Conservation (phyloP, 345 rosid species). For the Brassica incana region DNA sequence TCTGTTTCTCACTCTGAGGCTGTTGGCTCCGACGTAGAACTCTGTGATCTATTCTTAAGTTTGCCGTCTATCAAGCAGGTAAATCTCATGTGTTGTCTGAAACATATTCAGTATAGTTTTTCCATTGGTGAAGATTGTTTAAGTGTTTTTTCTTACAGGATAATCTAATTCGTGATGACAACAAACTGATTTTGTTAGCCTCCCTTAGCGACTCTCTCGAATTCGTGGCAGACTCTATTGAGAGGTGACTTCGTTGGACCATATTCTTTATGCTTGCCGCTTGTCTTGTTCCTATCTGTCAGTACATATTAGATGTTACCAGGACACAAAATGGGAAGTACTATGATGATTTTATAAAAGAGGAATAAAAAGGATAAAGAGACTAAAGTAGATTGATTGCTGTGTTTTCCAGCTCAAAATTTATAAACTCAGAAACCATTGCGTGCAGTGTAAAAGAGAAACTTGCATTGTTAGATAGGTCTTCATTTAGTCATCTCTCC, state of each 20-base stretch:
- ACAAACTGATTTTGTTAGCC: slow-evolving; percentile 89
- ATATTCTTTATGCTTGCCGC: slow-evolving; percentile 27
- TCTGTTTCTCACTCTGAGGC: slow-evolving; percentile 54
- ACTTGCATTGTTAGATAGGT: slow-evolving; percentile 11
- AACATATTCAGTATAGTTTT: neutral
- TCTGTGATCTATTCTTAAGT: slow-evolving; percentile 67
- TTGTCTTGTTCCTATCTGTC: slow-evolving; percentile 10
- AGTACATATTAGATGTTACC: slow-evolving; percentile 16
- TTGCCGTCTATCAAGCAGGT: slow-evolving; percentile 93
- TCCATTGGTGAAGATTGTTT: neutral
- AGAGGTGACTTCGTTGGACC: slow-evolving; percentile 60
- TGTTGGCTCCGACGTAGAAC: slow-evolving; percentile 60
- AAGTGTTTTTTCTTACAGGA: slow-evolving; percentile 56
- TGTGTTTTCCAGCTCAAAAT: slow-evolving; percentile 3
- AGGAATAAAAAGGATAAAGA: slow-evolving; percentile 10
- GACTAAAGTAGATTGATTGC: slow-evolving; percentile 18
- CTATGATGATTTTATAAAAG: neutral
- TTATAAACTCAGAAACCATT: slow-evolving; percentile 9
- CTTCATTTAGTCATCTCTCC: neutral
- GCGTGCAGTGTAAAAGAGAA: slow-evolving; percentile 21
- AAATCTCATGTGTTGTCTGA: slow-evolving; percentile 15
- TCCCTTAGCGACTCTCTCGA: slow-evolving; percentile 97
- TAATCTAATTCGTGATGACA: slow-evolving; percentile 89
- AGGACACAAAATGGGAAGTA: slow-evolving; percentile 13
- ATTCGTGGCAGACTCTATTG: slow-evolving; percentile 95